Evolutionary conservation across 2,329 filamentous ascomycete genomes (phyloP), one percentile per base, ranked within the genome.

Genomic region (Thielaviopsis euricoi): DNA sequence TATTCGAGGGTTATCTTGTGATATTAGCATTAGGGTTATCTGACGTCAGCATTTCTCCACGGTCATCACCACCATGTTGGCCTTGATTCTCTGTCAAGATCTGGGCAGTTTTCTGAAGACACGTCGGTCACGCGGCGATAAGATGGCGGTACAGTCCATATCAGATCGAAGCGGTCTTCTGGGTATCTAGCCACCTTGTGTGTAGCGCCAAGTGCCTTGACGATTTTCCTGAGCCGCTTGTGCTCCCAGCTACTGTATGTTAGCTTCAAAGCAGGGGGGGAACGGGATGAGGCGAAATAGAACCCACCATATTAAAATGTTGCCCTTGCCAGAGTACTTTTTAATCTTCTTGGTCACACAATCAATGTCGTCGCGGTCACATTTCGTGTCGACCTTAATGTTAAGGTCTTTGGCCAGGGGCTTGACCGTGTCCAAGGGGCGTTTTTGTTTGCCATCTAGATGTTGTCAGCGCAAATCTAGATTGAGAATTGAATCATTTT

Each of bases 381-480:
- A 83, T 1, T 74, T 76, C 0, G 67, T 74, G 64, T 83, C 77
- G 15, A 83, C 73, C 0, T 68, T 71, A 4, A 83, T 66, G 3
- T 76, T 77, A 1, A 83, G 71, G 53, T 82, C 78, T 1, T 68
- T 64, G 0, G 80, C 76, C 0, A 84, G 67, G 0, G 80, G 80
- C 58, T 72, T 62, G 12, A 84, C 79, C 0, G 81, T 84, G 55
- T 78, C 70, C 37, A 75, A 75, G 0, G 81, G 79, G 1, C 81
- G 74, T 53, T 71, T 68, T 15, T 76, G 72, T 17, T 68, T 71
- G 55, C 79, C 80, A 63, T 73, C 79, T 75, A 52, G 13, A 53
- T 19, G 22, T 2, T 43, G 48, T 49, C 23, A 40, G 51, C 13
- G 21, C n/a, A 17, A 33, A 5, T 3, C 26, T 22, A 13, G 6